Evolutionary conservation across 345 rosid genomes (phyloP), one percentile per base, ranked within the genome.

Genomic region (Aquilaria malaccensis): DNA sequence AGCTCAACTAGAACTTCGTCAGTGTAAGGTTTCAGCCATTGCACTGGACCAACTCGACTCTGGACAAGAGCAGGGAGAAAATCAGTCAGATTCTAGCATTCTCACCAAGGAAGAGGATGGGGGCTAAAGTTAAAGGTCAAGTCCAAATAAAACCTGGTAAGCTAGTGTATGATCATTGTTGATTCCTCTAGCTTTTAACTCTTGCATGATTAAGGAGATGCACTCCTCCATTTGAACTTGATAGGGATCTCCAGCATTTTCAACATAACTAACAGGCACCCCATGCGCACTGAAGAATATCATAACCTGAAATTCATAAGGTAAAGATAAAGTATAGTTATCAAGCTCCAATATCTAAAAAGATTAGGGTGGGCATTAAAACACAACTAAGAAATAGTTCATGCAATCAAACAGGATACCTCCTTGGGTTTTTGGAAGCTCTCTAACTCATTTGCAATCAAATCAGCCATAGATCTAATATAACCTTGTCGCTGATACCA

Each of bases 41-140:
- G 82, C 55, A 90, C 96, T 65, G 96, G 99, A 30, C 99, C 97
- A 67, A 90, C 99, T 77, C 99, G 93, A 73, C 95, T 90, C 99
- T 94, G 78, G 57, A 55, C 41, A 13, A 31, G 41, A 22, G 2
- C 12, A 31, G 56, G 31, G 52, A 37, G 59, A 66, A 59, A 59
- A 50, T 53, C 51, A 55, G 29, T n/a, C 11, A 30, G 33, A 5
- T 30, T 57, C 50, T 6, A 66, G 50, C 30, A 11, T 11, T 37
- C 13, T 15, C 22, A 37, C 5, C 43, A 43, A 9, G 15, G 11
- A 45, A 29, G 29, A 45, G 49, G 4, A 31, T 2, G 11, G 59
- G 60, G 30, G 52, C 14, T 13, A 2, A 56, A 58, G 53, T 62
- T 31, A 33, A 64, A 64, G 52, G 29, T 49, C 9, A 11, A 7